Conservation (phyloP, 768 basidiomycete species). For the Gymnopilus junonius region DNA sequence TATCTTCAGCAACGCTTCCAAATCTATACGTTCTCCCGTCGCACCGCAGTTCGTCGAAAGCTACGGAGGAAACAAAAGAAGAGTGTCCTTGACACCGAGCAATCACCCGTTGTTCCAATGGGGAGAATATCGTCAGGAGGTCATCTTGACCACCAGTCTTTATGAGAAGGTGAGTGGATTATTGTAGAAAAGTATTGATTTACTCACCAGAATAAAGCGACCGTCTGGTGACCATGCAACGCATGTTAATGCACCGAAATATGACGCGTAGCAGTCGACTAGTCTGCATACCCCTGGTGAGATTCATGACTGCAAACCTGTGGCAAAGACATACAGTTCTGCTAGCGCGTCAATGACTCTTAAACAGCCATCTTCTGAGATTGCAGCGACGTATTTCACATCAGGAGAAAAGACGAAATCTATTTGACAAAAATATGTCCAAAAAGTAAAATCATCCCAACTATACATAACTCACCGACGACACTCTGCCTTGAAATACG, state of each 20-base stretch:
- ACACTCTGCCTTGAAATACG: constrained; percentile 72
- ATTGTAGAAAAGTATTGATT: neutral
- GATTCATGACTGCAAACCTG: neutral
- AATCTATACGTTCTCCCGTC: constrained; percentile 93
- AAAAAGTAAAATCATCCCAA: neutral
- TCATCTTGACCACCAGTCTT: constrained; percentile 98
- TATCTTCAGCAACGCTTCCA: constrained; percentile 96
- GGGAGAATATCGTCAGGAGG: constrained; percentile 91
- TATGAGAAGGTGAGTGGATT: neutral
- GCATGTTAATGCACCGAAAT: constrained; percentile 90
- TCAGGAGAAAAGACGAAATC: constrained; percentile 96
- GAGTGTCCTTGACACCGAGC: constrained; percentile 98
- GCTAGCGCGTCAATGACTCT: constrained; percentile 87
- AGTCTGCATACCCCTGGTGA: constrained; percentile 51
- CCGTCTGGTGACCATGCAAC: constrained; percentile 97
- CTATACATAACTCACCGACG: constrained; percentile 54
- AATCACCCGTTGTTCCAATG: constrained; percentile 91
- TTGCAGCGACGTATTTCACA: constrained; percentile 86
- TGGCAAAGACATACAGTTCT: constrained; percentile 65
- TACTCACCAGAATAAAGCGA: constrained; percentile 79
- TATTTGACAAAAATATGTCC: constrained; percentile 29
- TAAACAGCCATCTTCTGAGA: constrained; percentile 91
- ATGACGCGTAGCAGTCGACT: constrained; percentile 93
- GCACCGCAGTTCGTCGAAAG: constrained; percentile 89
- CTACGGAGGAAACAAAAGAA: constrained; percentile 88